A percentile compares a stretch with the other conserved stretches of the same genome.
Conservation (phyloP, 2,329 filamentous ascomycete genomes). For the Hypocreales sp. region DNA sequence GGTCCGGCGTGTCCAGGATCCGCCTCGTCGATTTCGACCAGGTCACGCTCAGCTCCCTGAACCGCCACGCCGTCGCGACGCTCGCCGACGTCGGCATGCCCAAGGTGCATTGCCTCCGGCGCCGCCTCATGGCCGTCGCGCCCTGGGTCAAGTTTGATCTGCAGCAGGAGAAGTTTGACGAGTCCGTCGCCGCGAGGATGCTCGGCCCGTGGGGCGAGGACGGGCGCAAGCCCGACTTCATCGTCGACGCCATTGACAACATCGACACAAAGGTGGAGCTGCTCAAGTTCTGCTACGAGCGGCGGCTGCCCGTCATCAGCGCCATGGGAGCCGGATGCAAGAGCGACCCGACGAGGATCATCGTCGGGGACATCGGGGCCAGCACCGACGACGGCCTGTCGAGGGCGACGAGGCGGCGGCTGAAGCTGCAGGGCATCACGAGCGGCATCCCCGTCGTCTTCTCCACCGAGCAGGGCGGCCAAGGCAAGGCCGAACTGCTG, state of each 20-base stretch:
- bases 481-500: constrained; percentile 79
- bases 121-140: constrained; percentile 67
- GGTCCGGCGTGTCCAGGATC: constrained; percentile 77
- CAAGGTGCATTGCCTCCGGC: constrained; percentile 75
- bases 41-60: constrained; percentile 85
- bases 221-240: constrained; percentile 58
- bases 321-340: constrained; percentile 97
- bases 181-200: constrained; percentile 46
- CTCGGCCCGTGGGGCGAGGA: constrained; percentile 51
- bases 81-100: constrained; percentile 84
- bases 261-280: constrained; percentile 92
- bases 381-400: constrained; percentile 84
- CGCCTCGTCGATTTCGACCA: constrained; percentile 95
- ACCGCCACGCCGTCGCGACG: constrained; percentile 90
- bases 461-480: constrained; percentile 77
- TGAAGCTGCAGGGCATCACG: constrained; percentile 65
- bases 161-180: constrained; percentile 68
- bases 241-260: constrained; percentile 98
- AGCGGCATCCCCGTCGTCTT: constrained; percentile 84
- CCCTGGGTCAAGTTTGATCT: constrained; percentile 90
- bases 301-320: constrained; percentile 70
- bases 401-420: constrained; percentile 61
- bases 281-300: constrained; percentile 71
- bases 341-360: constrained; percentile 67
- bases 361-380: constrained; percentile 78